These are phyloP conservation scores for Phyllosticta citriasiana DNA, from an alignment of 2,329 filamentous ascomycete species.

Conservation along the genomic window DNA sequence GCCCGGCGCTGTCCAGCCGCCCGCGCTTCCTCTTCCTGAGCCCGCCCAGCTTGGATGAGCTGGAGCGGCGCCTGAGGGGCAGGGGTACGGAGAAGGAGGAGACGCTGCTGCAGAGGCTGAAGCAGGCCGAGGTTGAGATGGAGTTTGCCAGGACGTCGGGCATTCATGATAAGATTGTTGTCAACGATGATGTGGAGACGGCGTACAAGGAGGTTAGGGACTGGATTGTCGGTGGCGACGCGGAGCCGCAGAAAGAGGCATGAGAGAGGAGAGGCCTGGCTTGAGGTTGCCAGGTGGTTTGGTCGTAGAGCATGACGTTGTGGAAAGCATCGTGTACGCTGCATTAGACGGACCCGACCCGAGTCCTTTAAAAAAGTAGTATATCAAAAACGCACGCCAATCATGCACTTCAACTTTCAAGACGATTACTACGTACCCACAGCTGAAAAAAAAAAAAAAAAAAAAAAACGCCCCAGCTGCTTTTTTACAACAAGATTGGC, in stretches of 20 bases:
- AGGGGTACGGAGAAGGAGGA: slow-evolving; percentile 38
- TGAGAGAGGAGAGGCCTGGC: background rate
- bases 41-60: slow-evolving; percentile 62
- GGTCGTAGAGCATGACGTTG: background rate
- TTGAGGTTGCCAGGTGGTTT: background rate
- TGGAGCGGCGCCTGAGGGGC: slow-evolving; percentile 51
- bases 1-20: slow-evolving; percentile 40
- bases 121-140: slow-evolving; percentile 37
- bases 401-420: background rate
- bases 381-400: background rate
- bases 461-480: slow-evolving; percentile 8
- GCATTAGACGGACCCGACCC: background rate
- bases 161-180: slow-evolving; percentile 43
- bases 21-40: slow-evolving; percentile 79
- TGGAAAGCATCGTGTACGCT: background rate
- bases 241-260: background rate
- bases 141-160: slow-evolving; percentile 30
- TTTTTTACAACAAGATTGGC: slow-evolving; percentile 7
- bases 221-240: slow-evolving; percentile 36
- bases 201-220: slow-evolving; percentile 41
- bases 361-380: background rate
- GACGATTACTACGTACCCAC: slow-evolving; percentile 9
- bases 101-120: slow-evolving; percentile 37
- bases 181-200: slow-evolving; percentile 42
- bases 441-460: slow-evolving; percentile 6